Base-by-base conservation (phyloP, 1,139 yeast genomes). In the Waltiozyma sp. region DNA sequence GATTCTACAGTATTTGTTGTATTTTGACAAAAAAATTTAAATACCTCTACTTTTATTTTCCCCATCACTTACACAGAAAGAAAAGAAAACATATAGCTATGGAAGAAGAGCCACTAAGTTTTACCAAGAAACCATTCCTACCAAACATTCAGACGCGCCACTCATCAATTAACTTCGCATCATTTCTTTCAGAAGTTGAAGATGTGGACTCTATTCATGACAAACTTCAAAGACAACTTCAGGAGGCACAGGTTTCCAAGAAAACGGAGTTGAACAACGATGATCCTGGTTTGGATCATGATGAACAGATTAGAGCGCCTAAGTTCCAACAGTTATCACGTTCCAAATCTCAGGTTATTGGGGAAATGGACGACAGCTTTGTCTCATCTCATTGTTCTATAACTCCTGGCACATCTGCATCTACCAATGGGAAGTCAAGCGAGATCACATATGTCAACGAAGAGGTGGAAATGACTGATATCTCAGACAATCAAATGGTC, bases 301-400 rank as follows among this genome's bases (percentile, higher is more conserved):
- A 55, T 41, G 52, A 53, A 37, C 58, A 54, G 42, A 55, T 55
- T 16, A 45, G 59, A 24, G 59, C 56, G 1, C 59, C 59, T 2
- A 55, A 55, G 44, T 50, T 55, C 40, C 49, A 44, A 18, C 48
- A 45, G 3, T 48, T 50, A 19, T 40, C 38, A 42, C 42, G 40
- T 31, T 44, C 51, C 4, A 31, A n/a, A 31, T 14, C 34, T 7
- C 34, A 31, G 18, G 14, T n/a, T 31, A 31, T 31, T 31, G 34
- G 34, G 3, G 34, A 31, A 31, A 31, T 31, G 34, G 34, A 31
- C 9, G 18, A 31, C 18, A 31, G 34, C n/a, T 31, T 31, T 10
- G n/a, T 31, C 14, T 15, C 18, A 4, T n/a, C 18, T n/a, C 34
- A 31, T 6, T 10, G 34, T 31, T n/a, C 18, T n/a, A n/a, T 8